Base-by-base conservation (phyloP, 2,329 filamentous ascomycete genomes). In the Chaetothyriales sp. region DNA sequence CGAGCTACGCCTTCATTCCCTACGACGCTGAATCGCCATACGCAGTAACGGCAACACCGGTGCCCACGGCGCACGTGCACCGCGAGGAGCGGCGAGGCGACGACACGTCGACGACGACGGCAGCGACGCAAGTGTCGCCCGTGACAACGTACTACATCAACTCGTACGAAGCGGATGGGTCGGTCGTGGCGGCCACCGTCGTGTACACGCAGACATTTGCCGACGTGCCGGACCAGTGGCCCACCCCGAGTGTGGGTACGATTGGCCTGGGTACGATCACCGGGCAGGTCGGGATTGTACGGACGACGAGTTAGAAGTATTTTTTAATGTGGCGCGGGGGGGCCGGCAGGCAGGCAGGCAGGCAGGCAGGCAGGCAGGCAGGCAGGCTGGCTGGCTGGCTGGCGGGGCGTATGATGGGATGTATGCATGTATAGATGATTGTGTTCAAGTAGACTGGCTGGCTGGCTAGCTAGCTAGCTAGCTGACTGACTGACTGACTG, bases 251-350 rank as follows among this genome's bases (percentile, higher is more conserved):
- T 10, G 51, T 52, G 1, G 64, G 63, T 8, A 53, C 58, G 5
- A 65, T 68, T 45, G 66, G 65, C 6, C 51, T 69, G 18, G 64
- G 66, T 9, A 63, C 62, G 18, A 60, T 62, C 29, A 18, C 44
- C 20, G 60, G 60, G 5, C 48, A 52, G 18, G 48, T 62, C 8
- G 60, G 60, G 6, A 52, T 54, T 15, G 57, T 60, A 2, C 58
- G 55, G 49, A 54, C 52, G 7, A 59, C 60, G 52, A 51, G 55
- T 18, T 8, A 22, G 20, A 40, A 15, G 33, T 37, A 37, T 7
- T 5, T 5, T 5, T 29, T 29, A 29, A n/a, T n/a, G n/a, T n/a
- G n/a, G n/a, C n/a, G n/a, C n/a, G n/a, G n/a, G n/a, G n/a, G n/a
- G n/a, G n/a, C n/a, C n/a, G n/a, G n/a, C n/a, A n/a, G n/a, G n/a